Base-by-base conservation (phyloP, 106 monocot genomes). In the Dioscorea alata region DNA sequence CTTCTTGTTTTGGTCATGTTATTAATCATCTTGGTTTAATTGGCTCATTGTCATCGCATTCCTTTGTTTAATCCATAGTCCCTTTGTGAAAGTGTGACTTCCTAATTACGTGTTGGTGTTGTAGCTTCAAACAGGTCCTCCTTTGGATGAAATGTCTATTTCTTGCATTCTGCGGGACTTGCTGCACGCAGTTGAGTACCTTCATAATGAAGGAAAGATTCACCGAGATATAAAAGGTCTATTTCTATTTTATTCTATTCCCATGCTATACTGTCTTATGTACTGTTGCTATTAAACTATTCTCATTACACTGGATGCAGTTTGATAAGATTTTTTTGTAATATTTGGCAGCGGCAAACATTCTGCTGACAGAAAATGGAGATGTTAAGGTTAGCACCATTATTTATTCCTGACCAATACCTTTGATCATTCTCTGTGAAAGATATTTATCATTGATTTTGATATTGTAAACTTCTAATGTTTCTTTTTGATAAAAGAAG, bases 151-250 rank as follows among this genome's bases (percentile, higher is more conserved):
- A 80, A 66, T 78, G 71, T 92, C 96, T 64, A 96, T 96, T 54
- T 83, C 96, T 73, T 96, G 86, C 76, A 92, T 96, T 78, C 70
- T 96, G 10, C 82, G 82, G 28, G 96, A 96, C 65, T 75, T 96
- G 57, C 72, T 96, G 68, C 85, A 87, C 78, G 96, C 96, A 57
- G 64, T 96, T 69, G 96, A 96, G 20, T 96, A 96, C 74, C 96
- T 96, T 63, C 96, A 96, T 65, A 82, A 75, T 70, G 96, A 96
- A 79, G 96, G 96, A 79, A 96, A 96, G 73, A 96, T 96, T 71
- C 96, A 96, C 66, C 74, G 96, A 57, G 96, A 96, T 80, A 89
- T 96, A 23, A 96, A 96, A 96, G 96, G 96, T 96, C 13, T 48
- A 23, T 70, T 3, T 72, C 66, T 10, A 33, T 63, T 58, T 24